Evolutionary conservation across 1,139 yeast genomes (phyloP), one percentile per base, ranked within the genome.

Genomic region (Kodamaea fungicola): DNA sequence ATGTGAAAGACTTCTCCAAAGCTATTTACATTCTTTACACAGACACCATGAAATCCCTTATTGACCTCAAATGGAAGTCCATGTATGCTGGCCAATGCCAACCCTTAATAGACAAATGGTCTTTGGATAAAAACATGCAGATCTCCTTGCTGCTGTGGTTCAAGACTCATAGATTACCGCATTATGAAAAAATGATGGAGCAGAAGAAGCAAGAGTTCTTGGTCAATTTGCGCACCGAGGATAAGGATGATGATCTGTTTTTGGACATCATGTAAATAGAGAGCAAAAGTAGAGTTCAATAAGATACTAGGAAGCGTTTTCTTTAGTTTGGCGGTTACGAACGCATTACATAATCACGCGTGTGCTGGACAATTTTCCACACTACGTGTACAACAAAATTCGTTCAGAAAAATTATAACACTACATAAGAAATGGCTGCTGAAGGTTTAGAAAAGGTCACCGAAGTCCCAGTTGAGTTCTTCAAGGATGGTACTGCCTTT

Each of bases 401-500:
- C 31, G 19, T 22, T 28, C 30, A 27, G 7, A 8, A 28, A 28
- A 12, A 16, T 16, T 24, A 16, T 21, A 29, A 34, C 29, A 27
- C 36, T 16, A 4, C 19, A 16, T 16, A 16, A 16, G 19, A 57
- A 45, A 73, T 70, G 75, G 78, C 78, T 52, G 67, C 73, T 48
- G 83, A 77, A 61, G 82, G 82, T 56, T 72, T 86, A 61, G 96
- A 87, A 65, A 87, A 86, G 67, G 61, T 88, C 47, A 78, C 94
- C 33, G 96, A 90, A 61, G 83, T 87, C 47, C 97, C 97, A 51
- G 76, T 82, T 50, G 96, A 88, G 59, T 89, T 90, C 71, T 71
- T 89, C 66, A 86, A 80, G 67, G 97, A 90, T 55, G 96, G 97
- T 47, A 67, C 82, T 46, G 88, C 90, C 44, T 92, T 92, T 64